Evolutionary conservation across 192 early-diverging fungal genomes (phyloP).

Genomic region (Coemansia aciculifera): DNA sequence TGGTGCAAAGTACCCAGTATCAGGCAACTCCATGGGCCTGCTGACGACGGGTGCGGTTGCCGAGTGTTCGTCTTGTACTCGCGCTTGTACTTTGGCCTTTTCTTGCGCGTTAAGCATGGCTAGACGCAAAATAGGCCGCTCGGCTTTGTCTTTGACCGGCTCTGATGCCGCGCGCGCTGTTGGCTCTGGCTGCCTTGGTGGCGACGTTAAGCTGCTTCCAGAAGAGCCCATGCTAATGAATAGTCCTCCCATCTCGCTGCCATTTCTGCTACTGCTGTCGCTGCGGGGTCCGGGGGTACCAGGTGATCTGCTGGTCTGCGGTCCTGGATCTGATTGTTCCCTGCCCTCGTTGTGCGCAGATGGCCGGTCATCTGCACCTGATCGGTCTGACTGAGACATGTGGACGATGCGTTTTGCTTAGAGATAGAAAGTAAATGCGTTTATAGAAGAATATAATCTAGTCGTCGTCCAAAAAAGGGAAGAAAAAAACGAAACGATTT

Average conservation of each 20-base stretch:
- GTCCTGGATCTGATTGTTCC: constrained; percentile 6
- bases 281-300: neutral
- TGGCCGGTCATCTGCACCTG: neutral
- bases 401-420: neutral
- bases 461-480: neutral
- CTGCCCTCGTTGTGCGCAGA: neutral
- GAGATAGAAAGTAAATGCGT: neutral
- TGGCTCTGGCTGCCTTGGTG: constrained; percentile 7
- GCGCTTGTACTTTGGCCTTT: constrained; percentile 1
- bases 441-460: neutral
- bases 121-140: constrained; percentile 33
- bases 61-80: constrained; percentile 19
- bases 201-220: neutral
- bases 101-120: constrained; percentile 41
- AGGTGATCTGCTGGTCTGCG: neutral
- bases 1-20: constrained; percentile 48
- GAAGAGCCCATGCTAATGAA: neutral
- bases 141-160: neutral
- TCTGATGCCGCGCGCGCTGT: constrained; percentile 1
- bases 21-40: constrained; percentile 27
- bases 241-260: neutral
- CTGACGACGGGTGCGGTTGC: constrained; percentile 31
- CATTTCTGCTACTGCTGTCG: neutral
- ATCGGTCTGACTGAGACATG: neutral
- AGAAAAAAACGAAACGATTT: neutral